Base-by-base conservation (phyloP, 371 early-diverging fungal genomes). In the Mucor irregularis region DNA sequence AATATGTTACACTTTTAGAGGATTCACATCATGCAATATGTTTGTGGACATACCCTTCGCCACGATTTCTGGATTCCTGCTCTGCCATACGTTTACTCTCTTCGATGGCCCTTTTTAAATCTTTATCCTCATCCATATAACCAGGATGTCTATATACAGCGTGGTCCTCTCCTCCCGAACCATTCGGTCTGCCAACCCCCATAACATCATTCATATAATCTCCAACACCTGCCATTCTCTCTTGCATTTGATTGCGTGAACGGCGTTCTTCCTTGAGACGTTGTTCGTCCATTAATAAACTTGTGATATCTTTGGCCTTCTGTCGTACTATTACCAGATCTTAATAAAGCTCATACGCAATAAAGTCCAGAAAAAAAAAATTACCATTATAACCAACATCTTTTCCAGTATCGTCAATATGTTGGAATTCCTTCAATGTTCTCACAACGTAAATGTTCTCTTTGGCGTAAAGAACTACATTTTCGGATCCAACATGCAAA, bases 341-440 rank as follows among this genome's bases (percentile, higher is more conserved):
- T 8, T 95, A 96, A 62, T 92, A 91, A 69, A 21, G n/a, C n/a
- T n/a, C 19, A 0, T 17, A 14, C n/a, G 5, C 37, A 35, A 25
- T 10, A 26, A 24, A 25, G 13, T 3, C 29, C 17, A 4, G 31
- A 4, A 31, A 51, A 29, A 50, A 37, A n/a, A 9, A 5, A 46
- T 51, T 66, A 90, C 90, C 88, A 68, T 93, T 91, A 1, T 83
- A 77, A 3, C 95, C 97, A 66, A 92, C 92, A 71, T 97, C 98
- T 53, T 82, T 86, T 30, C 94, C 94, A 33, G 88, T 82, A 14
- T 96, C 97, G 67, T 97, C 96, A 35, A 95, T 78, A 70, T 89
- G 91, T 64, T 96, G 96, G 68, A 96, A 98, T 73, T 97, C 98
- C 49, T 90, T 90, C 39, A 97, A 69, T 1, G 99, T 97, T 73